Base-by-base conservation (phyloP, 176 grass and related monocot genomes). In the Metroxylon sagu region DNA sequence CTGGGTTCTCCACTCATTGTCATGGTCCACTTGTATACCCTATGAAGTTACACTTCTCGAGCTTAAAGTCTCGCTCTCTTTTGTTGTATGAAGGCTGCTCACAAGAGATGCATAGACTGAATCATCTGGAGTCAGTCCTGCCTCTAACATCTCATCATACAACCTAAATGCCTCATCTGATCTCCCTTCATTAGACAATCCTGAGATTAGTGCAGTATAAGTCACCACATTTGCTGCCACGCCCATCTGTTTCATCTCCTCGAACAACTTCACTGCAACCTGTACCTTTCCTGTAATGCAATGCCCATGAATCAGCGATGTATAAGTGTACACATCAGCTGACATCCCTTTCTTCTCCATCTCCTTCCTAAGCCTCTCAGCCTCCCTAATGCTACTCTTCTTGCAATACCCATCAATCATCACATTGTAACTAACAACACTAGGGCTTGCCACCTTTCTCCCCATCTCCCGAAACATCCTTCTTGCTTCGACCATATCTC, bases 291-390 rank as follows among this genome's bases (percentile, higher is more conserved):
- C 76, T 4, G 63, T 88, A 39, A 88, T 58, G 74, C 87, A 97
- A 60, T 88, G 78, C 17, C 87, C 79, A 53, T 97, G 93, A 30
- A 92, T 77, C 48, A 97, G 71, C 10, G 81, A 77, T 54, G 84
- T 69, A 54, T 97, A 97, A 8, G 84, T 88, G 77, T 91, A 91
- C 16, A 83, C 55, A 49, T 91, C 92, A 14, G 76, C 71, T 49
- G 77, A 60, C 65, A 97, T 53, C 56, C 84, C 87, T 78, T 88
- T 97, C 70, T 79, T 97, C 48, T 91, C 93, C 93, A 91, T 97
- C 72, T 88, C 86, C 62, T 77, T 83, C 66, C 72, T 88, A 39
- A 97, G 70, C 66, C 72, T 76, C 67, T 88, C 92, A 6, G 87
- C 92, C 76, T 97, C 92, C 0, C 58, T 77, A 66, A 91, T 77